Percentiles rank a stretch among this genome's conserved stretches.
phyloP scores from a whole-genome alignment of 805 yeast genomes.

The Candida suzukii region DNA sequence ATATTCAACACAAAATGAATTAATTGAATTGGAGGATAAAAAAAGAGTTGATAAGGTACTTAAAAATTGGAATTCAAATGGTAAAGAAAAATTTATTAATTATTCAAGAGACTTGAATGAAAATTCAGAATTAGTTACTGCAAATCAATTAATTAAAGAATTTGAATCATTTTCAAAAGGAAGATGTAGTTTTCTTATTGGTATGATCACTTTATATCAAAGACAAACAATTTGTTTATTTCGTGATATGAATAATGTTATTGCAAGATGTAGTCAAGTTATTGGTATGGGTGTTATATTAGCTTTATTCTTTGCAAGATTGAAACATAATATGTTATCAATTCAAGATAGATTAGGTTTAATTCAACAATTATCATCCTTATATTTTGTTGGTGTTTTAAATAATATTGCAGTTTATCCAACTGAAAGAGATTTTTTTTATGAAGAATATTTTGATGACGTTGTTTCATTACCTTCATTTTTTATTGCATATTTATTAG shows the following conservation, averaged over 20 bases:
- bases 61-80: slow-evolving; percentile 26
- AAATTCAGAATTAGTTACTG: slow-evolving; percentile 6
- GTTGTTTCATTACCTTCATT: slow-evolving; percentile 63
- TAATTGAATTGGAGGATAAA: slow-evolving; percentile 32
- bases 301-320: slow-evolving; percentile 61
- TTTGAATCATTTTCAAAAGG: slow-evolving; percentile 24
- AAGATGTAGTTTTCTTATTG: slow-evolving; percentile 25
- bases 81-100: not conserved
- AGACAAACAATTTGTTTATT: slow-evolving; percentile 36
- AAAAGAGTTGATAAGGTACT: slow-evolving; percentile 33
- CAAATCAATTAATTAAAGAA: slow-evolving; percentile 8
- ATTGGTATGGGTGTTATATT: slow-evolving; percentile 57
- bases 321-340: slow-evolving; percentile 41
- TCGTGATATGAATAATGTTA: slow-evolving; percentile 49
- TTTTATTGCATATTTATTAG: slow-evolving; percentile 46
- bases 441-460: slow-evolving; percentile 70
- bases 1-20: slow-evolving; percentile 37
- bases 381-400: slow-evolving; percentile 75
- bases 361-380: slow-evolving; percentile 62
- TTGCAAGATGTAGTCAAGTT: slow-evolving; percentile 61
- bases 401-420: slow-evolving; percentile 76
- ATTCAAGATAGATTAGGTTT: slow-evolving; percentile 66
- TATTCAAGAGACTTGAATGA: not conserved
- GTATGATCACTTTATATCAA: slow-evolving; percentile 26
- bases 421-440: slow-evolving; percentile 63